Evolutionary conservation across 495 filamentous ascomycete genomes (phyloP), one percentile per base, ranked within the genome.

Genomic region (Aspergillus diversus): DNA sequence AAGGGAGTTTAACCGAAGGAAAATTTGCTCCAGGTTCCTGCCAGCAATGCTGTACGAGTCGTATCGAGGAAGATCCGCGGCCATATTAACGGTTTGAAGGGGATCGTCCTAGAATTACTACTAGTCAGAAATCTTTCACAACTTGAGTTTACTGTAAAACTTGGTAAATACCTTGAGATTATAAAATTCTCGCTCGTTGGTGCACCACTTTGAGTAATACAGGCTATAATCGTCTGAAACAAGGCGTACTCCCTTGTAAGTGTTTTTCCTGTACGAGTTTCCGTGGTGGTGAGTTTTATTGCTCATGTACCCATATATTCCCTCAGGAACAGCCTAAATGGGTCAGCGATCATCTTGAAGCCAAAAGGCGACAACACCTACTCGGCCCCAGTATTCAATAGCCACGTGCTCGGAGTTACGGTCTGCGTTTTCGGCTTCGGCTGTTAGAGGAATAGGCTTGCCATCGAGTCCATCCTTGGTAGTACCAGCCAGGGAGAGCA

Each of bases 141-240:
- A 43, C 52, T 46, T 42, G 21, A 53, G 33, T 43, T 61, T 32
- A 52, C 56, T 47, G 8, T 1, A 48, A 21, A n/a, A 32, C 46
- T 17, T 33, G 21, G 13, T 6, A 39, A 66, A 32, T 51, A 81
- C 80, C 68, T 75, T 83, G 15, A 86, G 60, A 49, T 88, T 80
- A 51, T 86, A 87, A 49, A 84, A 73, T 69, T 89, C 85, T 37
- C 78, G 74, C 66, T 87, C 84, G 59, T 83, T 81, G 4, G 69
- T 86, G 62, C 86, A 89, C 83, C 84, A 87, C 0, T 87, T 84
- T 0, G 85, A 73, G 35, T 89, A 89, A 55, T 83, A 84, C 5
- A 87, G 66, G 61, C 79, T 80, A 61, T 87, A 87, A 55, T 66
- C 70, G 31, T 78, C 68, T 12, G 80, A 71, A 27, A 84, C 71